phyloP scores from a whole-genome alignment of 1,284 basidiomycete genomes.

The Ustilago loliicola region DNA sequence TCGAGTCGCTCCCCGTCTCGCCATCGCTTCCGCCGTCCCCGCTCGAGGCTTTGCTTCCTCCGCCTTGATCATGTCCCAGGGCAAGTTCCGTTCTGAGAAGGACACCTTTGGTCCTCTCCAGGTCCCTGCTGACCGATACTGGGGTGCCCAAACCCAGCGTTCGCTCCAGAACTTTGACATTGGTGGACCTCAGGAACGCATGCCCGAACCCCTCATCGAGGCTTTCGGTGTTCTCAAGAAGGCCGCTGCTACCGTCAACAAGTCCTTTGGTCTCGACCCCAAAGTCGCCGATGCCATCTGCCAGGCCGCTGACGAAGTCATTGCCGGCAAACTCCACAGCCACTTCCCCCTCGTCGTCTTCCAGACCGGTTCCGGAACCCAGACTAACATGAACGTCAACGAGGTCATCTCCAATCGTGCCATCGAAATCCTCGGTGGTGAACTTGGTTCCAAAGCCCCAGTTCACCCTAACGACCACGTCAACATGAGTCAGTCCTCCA shows the following conservation, averaged over 20 bases:
- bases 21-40: conserved; percentile 32
- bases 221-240: conserved; percentile 99
- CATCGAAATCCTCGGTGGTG: conserved; percentile 95
- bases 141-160: conserved; percentile 98
- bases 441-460: conserved; percentile 94
- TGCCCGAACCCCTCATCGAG: conserved; percentile 94
- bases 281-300: conserved; percentile 91
- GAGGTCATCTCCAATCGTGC: conserved; percentile 99
- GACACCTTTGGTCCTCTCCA: conserved; percentile 93
- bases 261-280: conserved; percentile 88
- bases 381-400: conserved; percentile 99
- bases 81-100: conserved; percentile 62
- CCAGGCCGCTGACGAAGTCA: conserved; percentile 95
- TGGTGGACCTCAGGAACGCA: conserved; percentile 90
- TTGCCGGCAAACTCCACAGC: conserved; percentile 84
- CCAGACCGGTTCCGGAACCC: conserved; percentile 98
- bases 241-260: conserved; percentile 93
- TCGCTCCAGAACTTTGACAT: conserved; percentile 99
- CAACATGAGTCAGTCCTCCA: conserved; percentile 99
- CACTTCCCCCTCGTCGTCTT: conserved; percentile 99
- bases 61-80: conserved; percentile 46
- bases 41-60: conserved; percentile 45
- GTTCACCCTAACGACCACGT: conserved; percentile 99
- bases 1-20: conserved; percentile 42
- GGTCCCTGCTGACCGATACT: conserved; percentile 94